phyloP scores from a whole-genome alignment of 352 stramenopile genomes.

The Poterioochromonas sp. region DNA sequence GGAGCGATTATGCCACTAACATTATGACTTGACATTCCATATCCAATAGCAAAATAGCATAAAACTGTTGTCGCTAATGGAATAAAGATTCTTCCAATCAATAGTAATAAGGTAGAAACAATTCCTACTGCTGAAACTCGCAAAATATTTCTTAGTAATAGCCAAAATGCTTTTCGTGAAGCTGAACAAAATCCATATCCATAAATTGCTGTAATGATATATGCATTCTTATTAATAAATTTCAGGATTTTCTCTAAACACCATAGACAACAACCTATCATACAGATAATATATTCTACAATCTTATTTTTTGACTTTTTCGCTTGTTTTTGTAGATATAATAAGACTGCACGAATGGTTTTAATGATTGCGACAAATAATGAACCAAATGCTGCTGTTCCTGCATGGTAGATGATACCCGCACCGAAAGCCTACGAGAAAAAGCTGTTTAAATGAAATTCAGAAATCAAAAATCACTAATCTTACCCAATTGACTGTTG shows the following conservation, averaged over 20 bases:
- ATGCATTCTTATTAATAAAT: slow-evolving; percentile 95
- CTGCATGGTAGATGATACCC: slow-evolving; percentile 75
- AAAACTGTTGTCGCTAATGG: slow-evolving; percentile 37
- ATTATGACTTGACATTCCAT: slow-evolving; percentile 47
- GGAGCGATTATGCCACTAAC: slow-evolving; percentile 63
- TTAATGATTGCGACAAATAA: slow-evolving; percentile 91
- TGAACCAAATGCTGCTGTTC: slow-evolving; percentile 88
- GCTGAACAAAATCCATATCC: slow-evolving; percentile 72
- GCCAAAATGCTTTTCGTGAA: slow-evolving; percentile 72
- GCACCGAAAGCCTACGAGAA: slow-evolving; percentile 13
- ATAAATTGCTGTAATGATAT: slow-evolving; percentile 86
- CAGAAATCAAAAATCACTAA: no score
- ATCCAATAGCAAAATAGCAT: slow-evolving; percentile 39
- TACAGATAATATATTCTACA: slow-evolving; percentile 44
- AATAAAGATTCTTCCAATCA: slow-evolving; percentile 76
- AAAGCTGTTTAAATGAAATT: no score
- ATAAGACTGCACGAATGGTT: slow-evolving; percentile 76
- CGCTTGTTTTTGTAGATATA: slow-evolving; percentile 80
- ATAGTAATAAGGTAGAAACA: slow-evolving; percentile 73
- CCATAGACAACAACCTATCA: slow-evolving; percentile 57
- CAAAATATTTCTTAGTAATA: slow-evolving; percentile 85
- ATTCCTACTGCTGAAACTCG: slow-evolving; percentile 75
- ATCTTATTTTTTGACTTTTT: slow-evolving; percentile 67
- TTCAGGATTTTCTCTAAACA: slow-evolving; percentile 85
- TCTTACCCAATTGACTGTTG: slow-evolving; percentile 37